phyloP scores from a whole-genome alignment of 1,139 yeast genomes.

The Suhomyces kunorum region DNA sequence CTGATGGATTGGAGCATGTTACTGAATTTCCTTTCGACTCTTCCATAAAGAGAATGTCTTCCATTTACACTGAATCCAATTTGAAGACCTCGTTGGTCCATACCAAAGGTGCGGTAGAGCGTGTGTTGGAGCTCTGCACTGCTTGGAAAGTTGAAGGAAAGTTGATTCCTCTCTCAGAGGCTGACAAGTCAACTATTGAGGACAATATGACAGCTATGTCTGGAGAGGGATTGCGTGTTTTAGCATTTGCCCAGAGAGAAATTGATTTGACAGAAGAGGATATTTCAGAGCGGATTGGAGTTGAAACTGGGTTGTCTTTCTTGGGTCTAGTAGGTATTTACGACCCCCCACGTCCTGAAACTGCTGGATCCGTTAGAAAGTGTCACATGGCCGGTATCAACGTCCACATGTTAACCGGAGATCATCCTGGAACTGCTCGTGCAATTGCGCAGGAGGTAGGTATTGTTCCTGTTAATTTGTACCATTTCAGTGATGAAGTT shows the following conservation, averaged over 20 bases:
- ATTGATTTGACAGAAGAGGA: conserved; percentile 21
- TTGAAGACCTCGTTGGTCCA: conserved; percentile 41
- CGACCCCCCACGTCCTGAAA: conserved; percentile 79
- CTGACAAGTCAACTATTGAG: conserved; percentile 47
- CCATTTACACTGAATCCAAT: conserved; percentile 46
- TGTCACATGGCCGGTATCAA: conserved; percentile 79
- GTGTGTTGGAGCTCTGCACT: conserved; percentile 59
- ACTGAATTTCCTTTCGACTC: conserved; percentile 81
- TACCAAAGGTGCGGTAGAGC: conserved; percentile 82
- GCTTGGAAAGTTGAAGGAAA: conserved; percentile 51
- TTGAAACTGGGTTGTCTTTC: conserved; percentile 60
- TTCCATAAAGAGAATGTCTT: conserved; percentile 72
- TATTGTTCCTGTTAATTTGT: conserved; percentile 68
- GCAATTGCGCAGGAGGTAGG: conserved; percentile 89
- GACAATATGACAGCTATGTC: conserved; percentile 64
- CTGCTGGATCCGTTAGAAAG: conserved; percentile 63
- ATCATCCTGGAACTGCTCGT: conserved; percentile 78
- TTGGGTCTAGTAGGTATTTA: conserved; percentile 77
- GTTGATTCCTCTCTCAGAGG: conserved; percentile 39
- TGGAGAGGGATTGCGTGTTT: conserved; percentile 69
- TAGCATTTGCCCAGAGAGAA: conserved; percentile 62
- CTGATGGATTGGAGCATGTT: conserved; percentile 41
- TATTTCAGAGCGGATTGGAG: conserved; percentile 44
- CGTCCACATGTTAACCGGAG: conserved; percentile 86
- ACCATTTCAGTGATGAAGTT: conserved; percentile 62